Percentiles rank a stretch among this genome's conserved stretches.
phyloP scores from a whole-genome alignment of 2,329 filamentous ascomycete species.

The Pseudofabraea citricarpa region DNA sequence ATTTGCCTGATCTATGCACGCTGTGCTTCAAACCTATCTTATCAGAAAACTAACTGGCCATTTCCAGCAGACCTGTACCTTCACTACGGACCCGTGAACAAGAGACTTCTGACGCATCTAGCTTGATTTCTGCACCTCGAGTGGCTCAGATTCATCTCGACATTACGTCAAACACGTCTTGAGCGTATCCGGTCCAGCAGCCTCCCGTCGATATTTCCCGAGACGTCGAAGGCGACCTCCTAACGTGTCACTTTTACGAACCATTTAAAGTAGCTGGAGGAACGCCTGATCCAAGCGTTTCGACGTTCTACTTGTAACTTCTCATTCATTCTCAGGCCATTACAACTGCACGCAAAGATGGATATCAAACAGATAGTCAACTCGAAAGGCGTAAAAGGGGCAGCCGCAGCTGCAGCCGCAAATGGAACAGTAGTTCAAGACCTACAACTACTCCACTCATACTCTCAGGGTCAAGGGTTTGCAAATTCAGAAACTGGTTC shows the following conservation, averaged over 20 bases:
- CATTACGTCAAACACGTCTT: constrained; percentile 8
- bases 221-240: constrained; percentile 20
- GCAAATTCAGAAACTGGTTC: constrained; percentile 28
- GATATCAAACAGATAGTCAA: constrained; percentile 33
- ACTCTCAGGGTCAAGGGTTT: constrained; percentile 26
- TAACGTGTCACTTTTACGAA: constrained; percentile 16
- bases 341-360: constrained; percentile 17
- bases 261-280: constrained; percentile 18
- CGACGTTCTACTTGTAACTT: constrained; percentile 6
- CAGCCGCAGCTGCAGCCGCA: constrained; percentile 20
- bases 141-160: background rate
- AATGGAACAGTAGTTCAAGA: constrained; percentile 22
- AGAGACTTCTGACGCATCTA: no score
- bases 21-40: no score
- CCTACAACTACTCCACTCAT: constrained; percentile 28
- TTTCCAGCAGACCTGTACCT: no score
- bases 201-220: constrained; percentile 17
- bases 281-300: constrained; percentile 27
- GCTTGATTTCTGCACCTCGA: background rate
- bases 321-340: constrained; percentile 17
- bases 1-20: no score
- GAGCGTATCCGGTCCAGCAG: background rate
- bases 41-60: no score
- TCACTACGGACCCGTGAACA: no score
- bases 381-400: constrained; percentile 26